These are phyloP conservation scores for Malassezia arunalokei DNA, from an alignment of 1,284 basidiomycete genomes.

Conservation along the genomic window DNA sequence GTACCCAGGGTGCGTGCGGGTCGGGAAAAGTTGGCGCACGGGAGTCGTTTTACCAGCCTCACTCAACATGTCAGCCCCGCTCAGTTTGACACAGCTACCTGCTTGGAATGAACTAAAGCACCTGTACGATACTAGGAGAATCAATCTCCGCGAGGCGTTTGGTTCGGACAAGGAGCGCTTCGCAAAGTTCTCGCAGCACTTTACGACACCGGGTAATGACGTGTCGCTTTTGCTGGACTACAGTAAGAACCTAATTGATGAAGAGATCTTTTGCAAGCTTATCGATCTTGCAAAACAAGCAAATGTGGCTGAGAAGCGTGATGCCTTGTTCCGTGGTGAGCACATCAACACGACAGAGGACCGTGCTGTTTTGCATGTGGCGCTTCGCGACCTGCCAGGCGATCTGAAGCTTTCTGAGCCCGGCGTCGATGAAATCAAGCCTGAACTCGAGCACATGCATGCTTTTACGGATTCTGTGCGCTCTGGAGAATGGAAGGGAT, in stretches of 20 bases:
- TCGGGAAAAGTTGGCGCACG: neutral
- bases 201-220: constrained; percentile 54
- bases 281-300: constrained; percentile 75
- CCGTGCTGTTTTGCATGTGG: constrained; percentile 87
- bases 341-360: constrained; percentile 98
- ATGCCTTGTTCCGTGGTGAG: constrained; percentile 86
- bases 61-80: neutral
- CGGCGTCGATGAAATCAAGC: constrained; percentile 70
- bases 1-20: neutral
- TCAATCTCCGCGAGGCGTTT: constrained; percentile 83
- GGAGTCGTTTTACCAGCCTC: neutral
- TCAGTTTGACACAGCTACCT: constrained; percentile 24
- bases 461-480: constrained; percentile 74
- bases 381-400: constrained; percentile 69
- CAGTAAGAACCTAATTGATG: constrained; percentile 89
- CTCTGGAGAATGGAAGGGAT: constrained; percentile 82
- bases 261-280: constrained; percentile 60
- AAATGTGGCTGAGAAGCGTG: constrained; percentile 67
- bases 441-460: constrained; percentile 81
- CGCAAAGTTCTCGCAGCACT: constrained; percentile 68
- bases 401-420: constrained; percentile 59
- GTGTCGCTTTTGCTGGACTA: constrained; percentile 83
- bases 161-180: constrained; percentile 75
- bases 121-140: constrained; percentile 64
- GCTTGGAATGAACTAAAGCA: constrained; percentile 78